These are phyloP conservation scores for Piromyces sp. DNA, from an alignment of 192 early-diverging fungal genomes.

Conservation along the genomic window DNA sequence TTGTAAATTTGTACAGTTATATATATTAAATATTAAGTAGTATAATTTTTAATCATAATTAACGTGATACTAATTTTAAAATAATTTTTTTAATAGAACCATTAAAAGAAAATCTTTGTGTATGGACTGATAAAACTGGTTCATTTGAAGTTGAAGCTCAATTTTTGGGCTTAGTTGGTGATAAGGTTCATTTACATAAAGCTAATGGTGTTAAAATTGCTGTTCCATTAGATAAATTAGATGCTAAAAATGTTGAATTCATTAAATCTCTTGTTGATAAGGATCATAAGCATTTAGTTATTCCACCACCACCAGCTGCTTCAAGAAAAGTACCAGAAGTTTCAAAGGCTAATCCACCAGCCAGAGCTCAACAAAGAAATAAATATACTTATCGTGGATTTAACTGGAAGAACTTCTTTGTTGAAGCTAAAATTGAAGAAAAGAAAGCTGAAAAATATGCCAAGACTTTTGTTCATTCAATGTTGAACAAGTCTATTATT, in stretches of 20 bases:
- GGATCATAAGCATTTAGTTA: neutral
- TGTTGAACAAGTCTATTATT: neutral
- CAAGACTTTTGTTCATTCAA: neutral
- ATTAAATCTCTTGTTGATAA: conserved; percentile 20
- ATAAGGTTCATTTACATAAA: conserved; percentile 84
- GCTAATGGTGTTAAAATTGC: conserved; percentile 84
- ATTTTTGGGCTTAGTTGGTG: conserved; percentile 58
- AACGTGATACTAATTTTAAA: too few species aligned
- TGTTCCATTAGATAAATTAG: conserved; percentile 78
- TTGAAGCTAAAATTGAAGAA: neutral
- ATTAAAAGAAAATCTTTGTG: conserved; percentile 50
- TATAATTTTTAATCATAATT: too few species aligned
- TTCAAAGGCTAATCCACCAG: neutral
- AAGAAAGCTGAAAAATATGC: neutral
- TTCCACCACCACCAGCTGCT: neutral
- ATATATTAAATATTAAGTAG: too few species aligned
- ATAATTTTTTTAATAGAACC: conserved; percentile 22
- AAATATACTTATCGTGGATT: neutral
- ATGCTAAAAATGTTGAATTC: conserved; percentile 23
- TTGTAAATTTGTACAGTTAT: too few species aligned
- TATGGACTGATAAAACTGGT: conserved; percentile 84
- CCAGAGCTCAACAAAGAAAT: neutral
- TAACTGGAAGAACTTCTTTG: neutral
- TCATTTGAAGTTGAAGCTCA: conserved; percentile 84
- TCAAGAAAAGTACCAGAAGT: neutral